A percentile compares a stretch with the other conserved stretches of the same genome.
Conservation (phyloP, 1,284 basidiomycete genomes). For the Leccinum griseonigrum region DNA sequence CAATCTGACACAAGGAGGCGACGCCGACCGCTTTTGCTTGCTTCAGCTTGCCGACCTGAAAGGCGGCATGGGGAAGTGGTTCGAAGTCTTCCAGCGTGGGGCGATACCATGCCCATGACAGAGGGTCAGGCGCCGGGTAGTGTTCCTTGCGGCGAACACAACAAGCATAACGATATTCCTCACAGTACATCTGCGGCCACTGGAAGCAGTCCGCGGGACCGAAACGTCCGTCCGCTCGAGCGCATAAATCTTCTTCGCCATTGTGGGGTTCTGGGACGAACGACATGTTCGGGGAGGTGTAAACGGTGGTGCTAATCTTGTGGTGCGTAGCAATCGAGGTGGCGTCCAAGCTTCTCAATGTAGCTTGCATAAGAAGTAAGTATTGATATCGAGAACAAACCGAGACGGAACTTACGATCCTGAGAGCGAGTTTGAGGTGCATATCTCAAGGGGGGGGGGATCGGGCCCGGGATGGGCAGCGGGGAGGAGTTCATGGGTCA, state of each 20-base stretch:
- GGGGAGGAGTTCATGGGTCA: too few relatives aligned
- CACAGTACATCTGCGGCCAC: too few relatives aligned
- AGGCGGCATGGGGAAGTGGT: neutral
- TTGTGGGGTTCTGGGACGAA: neutral
- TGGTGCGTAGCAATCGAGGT: too few relatives aligned
- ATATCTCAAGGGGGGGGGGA: neutral
- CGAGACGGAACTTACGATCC: neutral
- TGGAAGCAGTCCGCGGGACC: neutral
- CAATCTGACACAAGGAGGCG: neutral
- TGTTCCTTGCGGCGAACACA: too few relatives aligned
- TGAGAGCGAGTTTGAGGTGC: neutral
- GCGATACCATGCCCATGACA: too few relatives aligned
- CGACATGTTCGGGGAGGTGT: neutral
- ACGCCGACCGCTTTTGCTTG: neutral
- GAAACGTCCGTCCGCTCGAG: neutral
- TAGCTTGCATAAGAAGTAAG: neutral
- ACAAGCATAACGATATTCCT: too few relatives aligned
- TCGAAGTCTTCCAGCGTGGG: neutral
- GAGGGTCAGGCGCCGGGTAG: too few relatives aligned
- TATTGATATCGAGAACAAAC: neutral
- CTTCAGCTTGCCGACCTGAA: neutral
- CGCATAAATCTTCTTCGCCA: neutral
- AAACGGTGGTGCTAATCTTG: neutral
- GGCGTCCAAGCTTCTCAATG: neutral
- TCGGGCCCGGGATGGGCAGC: too few relatives aligned